These are phyloP conservation scores for Kwoniella dendrophila DNA, from an alignment of 768 basidiomycete genomes.

Conservation along the genomic window DNA sequence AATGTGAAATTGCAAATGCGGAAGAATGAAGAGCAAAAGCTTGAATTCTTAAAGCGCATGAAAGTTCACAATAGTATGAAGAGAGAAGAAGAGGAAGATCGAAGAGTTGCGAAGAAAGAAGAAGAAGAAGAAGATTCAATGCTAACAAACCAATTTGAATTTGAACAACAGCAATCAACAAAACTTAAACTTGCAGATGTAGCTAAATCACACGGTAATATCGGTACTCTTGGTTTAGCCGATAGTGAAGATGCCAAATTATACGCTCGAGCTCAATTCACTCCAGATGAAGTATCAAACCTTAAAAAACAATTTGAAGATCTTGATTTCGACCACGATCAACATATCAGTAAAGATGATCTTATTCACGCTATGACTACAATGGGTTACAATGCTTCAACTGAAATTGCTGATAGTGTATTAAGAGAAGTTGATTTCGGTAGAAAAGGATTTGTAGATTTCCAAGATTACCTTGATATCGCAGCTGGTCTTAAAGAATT, in stretches of 20 bases:
- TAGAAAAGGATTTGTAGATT: slow-evolving; percentile 63
- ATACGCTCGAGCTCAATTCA: slow-evolving; percentile 64
- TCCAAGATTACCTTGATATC: slow-evolving; percentile 83
- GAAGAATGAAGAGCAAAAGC: not conserved
- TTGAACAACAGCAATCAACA: slow-evolving; percentile 25
- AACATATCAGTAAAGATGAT: slow-evolving; percentile 66
- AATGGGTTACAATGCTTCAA: slow-evolving; percentile 65
- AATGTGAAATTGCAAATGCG: not conserved
- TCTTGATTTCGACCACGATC: slow-evolving; percentile 59
- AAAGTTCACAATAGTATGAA: too few relatives aligned
- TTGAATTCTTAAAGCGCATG: too few relatives aligned
- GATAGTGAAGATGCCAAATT: slow-evolving; percentile 49
- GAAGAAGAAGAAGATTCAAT: slow-evolving; percentile 4
- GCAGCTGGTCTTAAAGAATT: slow-evolving; percentile 59
- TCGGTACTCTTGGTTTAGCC: slow-evolving; percentile 44
- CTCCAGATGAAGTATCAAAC: slow-evolving; percentile 61
- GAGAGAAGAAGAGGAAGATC: slow-evolving; percentile 1
- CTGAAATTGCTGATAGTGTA: slow-evolving; percentile 52
- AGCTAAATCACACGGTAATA: slow-evolving; percentile 27
- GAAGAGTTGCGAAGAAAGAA: not conserved
- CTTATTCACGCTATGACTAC: slow-evolving; percentile 74
- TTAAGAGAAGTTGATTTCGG: slow-evolving; percentile 57
- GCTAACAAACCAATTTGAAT: slow-evolving; percentile 5
- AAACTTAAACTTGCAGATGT: slow-evolving; percentile 53
- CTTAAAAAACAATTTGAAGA: slow-evolving; percentile 55